These are phyloP conservation scores for Phytophthora sansomeana DNA, from an alignment of 352 stramenopile species.

Conservation along the genomic window DNA sequence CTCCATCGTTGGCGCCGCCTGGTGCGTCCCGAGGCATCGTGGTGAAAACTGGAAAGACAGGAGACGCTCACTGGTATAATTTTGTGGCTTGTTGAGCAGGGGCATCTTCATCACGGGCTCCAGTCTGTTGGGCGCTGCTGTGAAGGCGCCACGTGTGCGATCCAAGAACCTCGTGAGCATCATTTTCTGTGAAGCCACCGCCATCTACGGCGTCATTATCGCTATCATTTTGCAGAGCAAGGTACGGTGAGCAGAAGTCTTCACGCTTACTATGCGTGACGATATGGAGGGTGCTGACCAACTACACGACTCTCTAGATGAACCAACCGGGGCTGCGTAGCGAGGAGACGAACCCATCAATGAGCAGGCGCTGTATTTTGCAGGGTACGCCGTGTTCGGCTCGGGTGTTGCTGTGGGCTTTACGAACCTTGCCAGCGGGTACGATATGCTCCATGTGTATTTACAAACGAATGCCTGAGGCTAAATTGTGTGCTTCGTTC, in stretches of 20 bases:
- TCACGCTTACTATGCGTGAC: too few species aligned
- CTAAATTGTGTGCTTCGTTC: constrained; percentile 21
- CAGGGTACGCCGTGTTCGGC: constrained; percentile 98
- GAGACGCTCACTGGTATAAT: not conserved
- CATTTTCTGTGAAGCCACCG: constrained; percentile 99
- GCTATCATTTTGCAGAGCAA: constrained; percentile 99
- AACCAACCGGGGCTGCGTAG: constrained; percentile 73
- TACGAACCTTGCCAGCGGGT: constrained; percentile 98
- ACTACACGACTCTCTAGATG: constrained; percentile 55
- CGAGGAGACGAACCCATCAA: constrained; percentile 76
- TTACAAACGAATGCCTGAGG: not conserved
- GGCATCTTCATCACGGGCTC: constrained; percentile 95
- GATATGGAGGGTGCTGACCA: too few species aligned
- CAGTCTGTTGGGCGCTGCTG: constrained; percentile 96
- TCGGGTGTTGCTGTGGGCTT: constrained; percentile 97
- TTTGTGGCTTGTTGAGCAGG: constrained; percentile 50
- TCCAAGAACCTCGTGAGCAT: constrained; percentile 99
- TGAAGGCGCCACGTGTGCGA: constrained; percentile 98
- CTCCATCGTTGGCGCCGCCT: constrained; percentile 97
- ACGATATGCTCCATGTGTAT: constrained; percentile 21
- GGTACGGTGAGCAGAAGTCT: too few species aligned
- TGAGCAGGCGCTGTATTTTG: constrained; percentile 92
- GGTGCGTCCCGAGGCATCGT: constrained; percentile 53
- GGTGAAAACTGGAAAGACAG: not conserved
- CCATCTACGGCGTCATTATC: constrained; percentile 99